Conservation (phyloP, 2,329 filamentous ascomycete genomes). For the Colletotrichum nymphaeae region DNA sequence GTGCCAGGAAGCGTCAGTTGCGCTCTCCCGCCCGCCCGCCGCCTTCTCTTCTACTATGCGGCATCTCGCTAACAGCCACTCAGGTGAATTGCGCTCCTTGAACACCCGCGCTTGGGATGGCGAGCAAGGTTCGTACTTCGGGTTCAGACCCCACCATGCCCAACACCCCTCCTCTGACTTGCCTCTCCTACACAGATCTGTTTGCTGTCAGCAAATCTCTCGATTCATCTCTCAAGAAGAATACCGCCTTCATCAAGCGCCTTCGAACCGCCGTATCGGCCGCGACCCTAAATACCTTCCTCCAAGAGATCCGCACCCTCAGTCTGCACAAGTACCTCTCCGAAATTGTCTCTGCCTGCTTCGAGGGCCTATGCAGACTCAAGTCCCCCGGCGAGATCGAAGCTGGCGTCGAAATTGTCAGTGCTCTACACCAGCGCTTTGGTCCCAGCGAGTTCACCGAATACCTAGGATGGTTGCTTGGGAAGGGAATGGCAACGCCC, state of each 20-base stretch:
- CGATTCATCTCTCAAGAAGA: slow-evolving; percentile 97
- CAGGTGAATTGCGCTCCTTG: slow-evolving; percentile 90
- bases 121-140: slow-evolving; percentile 74
- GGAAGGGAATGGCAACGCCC: slow-evolving; percentile 89
- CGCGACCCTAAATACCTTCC: slow-evolving; percentile 82
- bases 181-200: slow-evolving; percentile 66
- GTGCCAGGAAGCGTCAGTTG: slow-evolving; percentile 70
- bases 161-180: slow-evolving; percentile 23
- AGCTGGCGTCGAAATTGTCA: slow-evolving; percentile 91
- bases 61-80: slow-evolving; percentile 24
- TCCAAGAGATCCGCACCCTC: slow-evolving; percentile 89
- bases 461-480: slow-evolving; percentile 91
- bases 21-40: background rate
- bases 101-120: slow-evolving; percentile 91
- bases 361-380: slow-evolving; percentile 91
- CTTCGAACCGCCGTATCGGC: slow-evolving; percentile 89
- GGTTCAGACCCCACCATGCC: slow-evolving; percentile 33
- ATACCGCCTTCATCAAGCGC: slow-evolving; percentile 97
- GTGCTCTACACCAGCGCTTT: slow-evolving; percentile 95
- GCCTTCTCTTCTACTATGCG: background rate
- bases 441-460: slow-evolving; percentile 90
- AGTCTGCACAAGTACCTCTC: slow-evolving; percentile 97
- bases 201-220: slow-evolving; percentile 82
- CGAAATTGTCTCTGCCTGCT: slow-evolving; percentile 95
- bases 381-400: slow-evolving; percentile 93